A percentile compares a stretch with the other conserved stretches of the same genome.
phyloP scores from a whole-genome alignment of 2,329 filamentous ascomycete genomes.

The Diaporthe humulicola region DNA sequence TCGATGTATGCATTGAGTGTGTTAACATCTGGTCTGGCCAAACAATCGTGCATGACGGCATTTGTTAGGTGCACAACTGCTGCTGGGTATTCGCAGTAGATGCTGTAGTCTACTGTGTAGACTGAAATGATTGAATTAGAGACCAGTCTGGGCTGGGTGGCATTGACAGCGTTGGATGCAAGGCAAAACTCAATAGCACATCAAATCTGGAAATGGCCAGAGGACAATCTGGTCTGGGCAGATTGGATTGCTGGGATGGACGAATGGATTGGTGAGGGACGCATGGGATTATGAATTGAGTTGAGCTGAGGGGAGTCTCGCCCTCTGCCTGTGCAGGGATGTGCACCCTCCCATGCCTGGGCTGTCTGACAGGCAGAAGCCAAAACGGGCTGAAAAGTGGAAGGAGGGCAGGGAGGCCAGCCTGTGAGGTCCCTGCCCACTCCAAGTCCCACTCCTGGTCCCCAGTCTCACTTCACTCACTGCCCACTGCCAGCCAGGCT shows the following conservation, averaged over 20 bases:
- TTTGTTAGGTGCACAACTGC: background rate
- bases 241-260: background rate
- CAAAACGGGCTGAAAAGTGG: background rate
- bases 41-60: background rate
- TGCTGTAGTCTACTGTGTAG: too few relatives aligned
- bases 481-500: conserved; percentile 18
- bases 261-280: background rate
- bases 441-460: background rate
- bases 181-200: background rate
- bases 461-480: background rate
- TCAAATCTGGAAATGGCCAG: background rate
- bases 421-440: background rate
- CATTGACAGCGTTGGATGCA: background rate
- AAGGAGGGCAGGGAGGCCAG: background rate
- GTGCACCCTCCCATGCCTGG: background rate
- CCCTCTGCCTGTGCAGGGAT: conserved; percentile 6
- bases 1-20: background rate
- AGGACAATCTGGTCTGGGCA: background rate
- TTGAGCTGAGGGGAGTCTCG: background rate
- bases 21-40: background rate
- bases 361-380: conserved; percentile 14
- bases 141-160: background rate
- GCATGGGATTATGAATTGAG: background rate
- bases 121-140: background rate
- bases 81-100: too few relatives aligned